A percentile compares a stretch with the other conserved stretches of the same genome.
Evolutionary conservation across 1,284 basidiomycete genomes (phyloP).

Genomic region (Vanrija pseudolonga): DNA sequence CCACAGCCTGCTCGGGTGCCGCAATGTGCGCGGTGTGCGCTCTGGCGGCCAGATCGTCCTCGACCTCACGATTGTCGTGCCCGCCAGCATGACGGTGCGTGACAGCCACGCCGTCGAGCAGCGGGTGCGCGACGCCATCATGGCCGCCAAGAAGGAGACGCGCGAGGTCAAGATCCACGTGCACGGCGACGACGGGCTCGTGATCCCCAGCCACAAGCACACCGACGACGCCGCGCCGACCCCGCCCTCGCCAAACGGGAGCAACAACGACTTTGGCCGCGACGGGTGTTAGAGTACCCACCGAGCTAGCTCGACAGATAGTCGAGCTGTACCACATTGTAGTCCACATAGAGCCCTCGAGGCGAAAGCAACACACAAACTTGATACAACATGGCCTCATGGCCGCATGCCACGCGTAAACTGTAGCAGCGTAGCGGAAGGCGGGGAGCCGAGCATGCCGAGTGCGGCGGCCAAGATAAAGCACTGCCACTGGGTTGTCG

Average conservation of each 20-base stretch:
- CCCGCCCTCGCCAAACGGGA: not conserved
- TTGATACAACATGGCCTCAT: no score
- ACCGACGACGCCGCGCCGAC: not conserved
- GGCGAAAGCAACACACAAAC: no score
- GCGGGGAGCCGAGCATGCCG: no score
- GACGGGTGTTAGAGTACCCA: not conserved
- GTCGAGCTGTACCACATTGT: no score
- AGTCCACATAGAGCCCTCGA: no score
- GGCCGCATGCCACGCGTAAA: no score
- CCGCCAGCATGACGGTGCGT: constrained; percentile 58
- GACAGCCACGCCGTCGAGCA: constrained; percentile 62
- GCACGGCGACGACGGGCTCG: constrained; percentile 29
- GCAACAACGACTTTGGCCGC: not conserved
- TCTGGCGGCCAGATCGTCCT: constrained; percentile 57
- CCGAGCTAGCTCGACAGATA: no score
- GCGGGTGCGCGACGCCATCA: constrained; percentile 61
- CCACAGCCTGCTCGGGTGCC: constrained; percentile 55
- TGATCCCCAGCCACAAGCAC: constrained; percentile 1
- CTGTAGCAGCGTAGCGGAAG: no score
- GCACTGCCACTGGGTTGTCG: no score
- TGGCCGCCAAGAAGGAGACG: constrained; percentile 64
- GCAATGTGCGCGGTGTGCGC: constrained; percentile 68
- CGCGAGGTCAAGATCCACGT: constrained; percentile 75
- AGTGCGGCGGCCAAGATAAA: no score
- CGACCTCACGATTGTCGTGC: constrained; percentile 61